phyloP scores from a whole-genome alignment of 2,329 filamentous ascomycete genomes.

The Zymoseptoria ardabiliae region DNA sequence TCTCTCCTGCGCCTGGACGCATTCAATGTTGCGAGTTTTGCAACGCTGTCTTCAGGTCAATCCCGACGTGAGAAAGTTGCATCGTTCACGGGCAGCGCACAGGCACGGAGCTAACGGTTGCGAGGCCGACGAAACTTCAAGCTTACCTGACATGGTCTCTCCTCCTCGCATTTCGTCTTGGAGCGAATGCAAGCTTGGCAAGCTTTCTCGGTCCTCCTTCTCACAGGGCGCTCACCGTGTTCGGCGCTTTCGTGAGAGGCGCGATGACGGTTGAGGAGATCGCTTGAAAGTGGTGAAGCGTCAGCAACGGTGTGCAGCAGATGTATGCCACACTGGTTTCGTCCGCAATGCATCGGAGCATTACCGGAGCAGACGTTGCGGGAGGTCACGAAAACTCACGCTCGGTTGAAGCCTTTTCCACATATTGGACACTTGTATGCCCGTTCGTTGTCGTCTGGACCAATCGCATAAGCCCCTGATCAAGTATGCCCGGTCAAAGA shows the following conservation, averaged over 20 bases:
- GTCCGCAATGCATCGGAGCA: too few species aligned
- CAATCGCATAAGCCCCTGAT: too few species aligned
- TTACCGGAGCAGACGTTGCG: too few species aligned
- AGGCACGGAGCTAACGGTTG: too few species aligned
- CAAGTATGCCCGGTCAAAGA: too few species aligned
- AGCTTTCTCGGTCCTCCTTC: conserved; percentile 19
- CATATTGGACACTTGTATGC: conserved; percentile 19
- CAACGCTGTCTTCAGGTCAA: conserved; percentile 14
- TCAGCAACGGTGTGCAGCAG: too few species aligned
- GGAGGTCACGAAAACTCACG: too few species aligned
- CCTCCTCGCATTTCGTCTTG: conserved; percentile 24
- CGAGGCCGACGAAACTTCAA: too few species aligned
- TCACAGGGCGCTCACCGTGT: conserved; percentile 14
- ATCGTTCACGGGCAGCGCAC: too few species aligned
- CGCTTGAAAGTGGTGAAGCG: background rate
- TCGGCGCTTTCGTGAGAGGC: conserved; percentile 16
- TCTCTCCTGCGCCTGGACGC: conserved; percentile 19
- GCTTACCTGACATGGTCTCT: conserved; percentile 11
- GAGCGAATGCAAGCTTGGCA: conserved; percentile 22
- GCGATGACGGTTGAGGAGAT: conserved; percentile 23
- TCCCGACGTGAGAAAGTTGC: too few species aligned
- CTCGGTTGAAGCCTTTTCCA: conserved; percentile 25
- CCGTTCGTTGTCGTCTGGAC: conserved; percentile 20
- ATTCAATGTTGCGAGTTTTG: conserved; percentile 14
- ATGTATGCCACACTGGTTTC: too few species aligned